Evolutionary conservation across 208 protist genomes (phyloP).

Genomic region (Leishmania aethiopica): DNA sequence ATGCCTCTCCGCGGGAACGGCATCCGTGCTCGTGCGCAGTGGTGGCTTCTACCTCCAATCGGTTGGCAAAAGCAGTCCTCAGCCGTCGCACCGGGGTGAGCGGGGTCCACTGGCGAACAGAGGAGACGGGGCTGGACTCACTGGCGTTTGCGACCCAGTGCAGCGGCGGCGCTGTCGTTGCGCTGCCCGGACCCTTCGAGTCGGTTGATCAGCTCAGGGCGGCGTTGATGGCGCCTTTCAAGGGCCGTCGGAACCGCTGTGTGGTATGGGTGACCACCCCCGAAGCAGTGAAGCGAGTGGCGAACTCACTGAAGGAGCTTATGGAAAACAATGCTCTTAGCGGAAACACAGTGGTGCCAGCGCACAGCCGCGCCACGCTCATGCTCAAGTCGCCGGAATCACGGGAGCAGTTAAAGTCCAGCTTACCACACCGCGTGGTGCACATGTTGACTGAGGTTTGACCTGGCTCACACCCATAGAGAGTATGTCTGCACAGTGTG

Average conservation of each 20-base stretch:
- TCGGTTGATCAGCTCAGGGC: slow-evolving; percentile 29
- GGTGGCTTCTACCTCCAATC: slow-evolving; percentile 8
- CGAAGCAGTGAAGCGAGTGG: slow-evolving; percentile 31
- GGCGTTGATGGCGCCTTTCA: slow-evolving; percentile 28
- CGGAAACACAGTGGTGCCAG: slow-evolving; percentile 45
- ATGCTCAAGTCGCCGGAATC: slow-evolving; percentile 41
- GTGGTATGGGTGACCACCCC: slow-evolving; percentile 60
- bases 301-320: slow-evolving; percentile 68
- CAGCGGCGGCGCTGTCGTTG: slow-evolving; percentile 5
- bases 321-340: slow-evolving; percentile 67
- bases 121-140: slow-evolving; percentile 1
- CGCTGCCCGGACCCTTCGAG: slow-evolving; percentile 6
- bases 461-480: background rate
- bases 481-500: background rate
- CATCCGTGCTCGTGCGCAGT: slow-evolving; percentile 28
- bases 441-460: slow-evolving; percentile 57
- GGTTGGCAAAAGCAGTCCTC: slow-evolving; percentile 28
- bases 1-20: background rate
- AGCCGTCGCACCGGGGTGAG: slow-evolving; percentile 38
- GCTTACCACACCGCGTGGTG: slow-evolving; percentile 74
- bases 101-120: slow-evolving; percentile 32
- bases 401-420: slow-evolving; percentile 57
- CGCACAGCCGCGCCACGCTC: slow-evolving; percentile 47
- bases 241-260: slow-evolving; percentile 18
- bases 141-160: slow-evolving; percentile 21